Evolutionary conservation across 768 basidiomycete species (phyloP), one percentile per base, ranked within the genome.

Genomic region (Lactarius sp.): DNA sequence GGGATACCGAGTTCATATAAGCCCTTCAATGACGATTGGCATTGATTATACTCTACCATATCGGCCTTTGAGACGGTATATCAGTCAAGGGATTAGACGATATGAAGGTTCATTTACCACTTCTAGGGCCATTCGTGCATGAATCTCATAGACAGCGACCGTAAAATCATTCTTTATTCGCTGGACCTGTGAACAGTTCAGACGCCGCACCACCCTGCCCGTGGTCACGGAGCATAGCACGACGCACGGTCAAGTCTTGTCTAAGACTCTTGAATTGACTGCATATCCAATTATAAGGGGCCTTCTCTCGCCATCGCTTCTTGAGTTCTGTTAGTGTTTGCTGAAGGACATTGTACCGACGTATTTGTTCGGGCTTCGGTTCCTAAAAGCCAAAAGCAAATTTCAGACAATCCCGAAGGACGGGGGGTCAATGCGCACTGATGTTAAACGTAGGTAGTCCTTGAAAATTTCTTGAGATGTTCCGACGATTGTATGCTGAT

Each of bases 101-200:
- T 10, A 31, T 37, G 31, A 46, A 27, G 22, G 44, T 54, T 41
- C 50, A 58, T 56, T 56, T 75, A 94, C 93, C 70, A 85, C 87
- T 82, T 95, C 92, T 46, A 99, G 79, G 50, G 97, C 97, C 80
- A 98, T 96, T 39, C 97, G 86, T 31, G 93, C 97, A 76, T 99
- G 97, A 44, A 96, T 97, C 73, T 99, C 97, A 72, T 99, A 99
- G 12, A 97, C 97, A 74, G 88, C 83, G 33, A 96, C 94, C 7
- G 97, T 98, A 71, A 99, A 97, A 60, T 96, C 92, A 69, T 97
- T 98, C 78, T 97, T 98, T 69, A 99, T 97, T 37, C 97, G 88
- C 78, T 99, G 97, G 27, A 99, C 96, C 96, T 98, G 50, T 44
- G 52, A 33, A 69, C 56, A 27, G 18, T 33, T 65, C 46, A 54